Base-by-base conservation (phyloP, 768 basidiomycete genomes). In the Trametes punicea region DNA sequence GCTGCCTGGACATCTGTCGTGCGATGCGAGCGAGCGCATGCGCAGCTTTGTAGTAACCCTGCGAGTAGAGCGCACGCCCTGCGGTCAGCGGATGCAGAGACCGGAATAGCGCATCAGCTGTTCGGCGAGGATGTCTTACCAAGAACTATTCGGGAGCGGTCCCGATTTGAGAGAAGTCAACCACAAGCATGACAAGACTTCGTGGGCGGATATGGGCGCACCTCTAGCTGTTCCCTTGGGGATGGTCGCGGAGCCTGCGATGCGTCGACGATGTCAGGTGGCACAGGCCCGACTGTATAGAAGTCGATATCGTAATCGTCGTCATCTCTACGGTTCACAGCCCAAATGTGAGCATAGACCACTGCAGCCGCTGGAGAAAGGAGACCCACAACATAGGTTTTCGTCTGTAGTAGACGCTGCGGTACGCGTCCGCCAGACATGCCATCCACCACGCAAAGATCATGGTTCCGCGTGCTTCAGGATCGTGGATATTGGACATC, bases 361-460 rank as follows among this genome's bases (percentile, higher is more conserved):
- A 21, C 25, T 21, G 23, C 7, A 18, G 6, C 48, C 46, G 26
- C 2, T 38, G 27, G 30, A 29, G 54, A 26, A 20, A 40, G 21
- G 21, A 18, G 11, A 69, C 81, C 64, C 63, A 84, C 75, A 94
- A 75, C 63, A 87, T 78, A 6, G 92, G 91, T 71, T 93, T 92
- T 60, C 87, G 79, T 58, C 91, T 82, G 73, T 93, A 91, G 70
- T 92, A 93, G 29, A 84, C 84, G 27, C 90, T 81, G 25, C 83
- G 82, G 71, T 88, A 92, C 6, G 91, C 90, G 65, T 97, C 94
- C 30, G 82, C 78, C 42, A 93, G 75, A 70, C 87, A 90, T 7
- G 92, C 86, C 82, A 93, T 88, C 92, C 93, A 95, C 88, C 93
- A 94, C 1, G 92, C 87, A 66, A 92, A 93, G 48, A 90, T 87